A percentile compares a stretch with the other conserved stretches of the same genome.
phyloP scores from a whole-genome alignment of 352 stramenopile species.

The Globisporangium radiosum region DNA sequence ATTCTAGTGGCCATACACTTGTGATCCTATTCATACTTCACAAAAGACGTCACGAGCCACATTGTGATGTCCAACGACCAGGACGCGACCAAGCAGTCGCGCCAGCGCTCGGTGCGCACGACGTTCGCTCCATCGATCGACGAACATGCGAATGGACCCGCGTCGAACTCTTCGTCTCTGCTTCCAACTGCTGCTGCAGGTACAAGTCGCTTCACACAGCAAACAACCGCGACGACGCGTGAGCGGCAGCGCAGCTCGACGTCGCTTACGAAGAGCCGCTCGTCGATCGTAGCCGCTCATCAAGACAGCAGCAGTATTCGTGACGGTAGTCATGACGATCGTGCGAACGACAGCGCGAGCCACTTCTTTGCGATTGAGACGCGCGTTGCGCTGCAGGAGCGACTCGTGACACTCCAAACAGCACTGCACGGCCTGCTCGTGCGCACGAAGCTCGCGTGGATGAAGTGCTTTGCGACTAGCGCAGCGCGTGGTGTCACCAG shows the following conservation, averaged over 20 bases:
- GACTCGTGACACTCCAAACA: constrained; percentile 12
- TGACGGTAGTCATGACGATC: neutral
- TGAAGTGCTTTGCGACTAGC: constrained; percentile 36
- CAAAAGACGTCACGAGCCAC: too few relatives aligned
- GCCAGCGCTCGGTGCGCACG: neutral
- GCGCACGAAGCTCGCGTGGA: constrained; percentile 54
- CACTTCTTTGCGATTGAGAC: constrained; percentile 63
- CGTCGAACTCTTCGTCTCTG: too few relatives aligned
- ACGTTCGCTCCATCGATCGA: neutral
- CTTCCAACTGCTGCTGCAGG: neutral
- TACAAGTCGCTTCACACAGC: too few relatives aligned
- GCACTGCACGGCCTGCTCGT: constrained; percentile 24
- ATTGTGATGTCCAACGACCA: too few relatives aligned
- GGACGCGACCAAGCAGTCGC: neutral
- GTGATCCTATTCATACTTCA: too few relatives aligned
- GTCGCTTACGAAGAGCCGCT: neutral
- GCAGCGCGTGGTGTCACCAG: neutral
- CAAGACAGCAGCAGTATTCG: neutral
- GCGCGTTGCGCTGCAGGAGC: constrained; percentile 26
- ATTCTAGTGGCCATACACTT: too few relatives aligned
- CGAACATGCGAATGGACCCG: neutral
- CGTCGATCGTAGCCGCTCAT: neutral
- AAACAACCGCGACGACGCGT: too few relatives aligned
- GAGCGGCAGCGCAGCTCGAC: too few relatives aligned
- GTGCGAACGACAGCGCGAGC: constrained; percentile 16